Conservation (phyloP, 768 basidiomycete species). For the Pleurotus tuber-regium region DNA sequence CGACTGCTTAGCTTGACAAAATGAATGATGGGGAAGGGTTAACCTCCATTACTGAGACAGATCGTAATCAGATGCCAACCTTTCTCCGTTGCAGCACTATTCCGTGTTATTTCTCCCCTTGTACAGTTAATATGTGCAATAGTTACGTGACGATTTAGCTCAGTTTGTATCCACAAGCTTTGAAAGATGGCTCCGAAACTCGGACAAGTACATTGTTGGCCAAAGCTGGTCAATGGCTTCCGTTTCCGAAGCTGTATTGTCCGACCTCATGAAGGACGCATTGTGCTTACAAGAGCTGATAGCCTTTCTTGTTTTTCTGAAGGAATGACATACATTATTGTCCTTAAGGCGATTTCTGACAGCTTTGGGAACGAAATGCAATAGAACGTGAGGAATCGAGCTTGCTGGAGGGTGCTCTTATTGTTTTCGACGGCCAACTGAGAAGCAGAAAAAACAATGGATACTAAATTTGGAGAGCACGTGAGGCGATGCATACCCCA, state of each 20-base stretch:
- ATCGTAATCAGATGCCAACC: not conserved
- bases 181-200: not conserved
- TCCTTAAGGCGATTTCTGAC: not conserved
- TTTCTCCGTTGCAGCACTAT: not conserved
- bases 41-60: too few relatives aligned
- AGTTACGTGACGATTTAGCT: constrained; percentile 7
- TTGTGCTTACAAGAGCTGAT: not conserved
- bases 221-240: not conserved
- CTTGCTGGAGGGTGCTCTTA: not conserved
- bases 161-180: constrained; percentile 10
- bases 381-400: constrained; percentile 1
- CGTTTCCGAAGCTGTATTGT: not conserved
- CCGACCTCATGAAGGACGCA: not conserved
- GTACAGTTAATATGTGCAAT: not conserved
- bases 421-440: constrained; percentile 6
- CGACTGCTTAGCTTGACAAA: constrained; percentile 4
- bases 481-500: constrained; percentile 9
- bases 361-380: not conserved
- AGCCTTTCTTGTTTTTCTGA: constrained; percentile 1
- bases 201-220: not conserved
- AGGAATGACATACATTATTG: constrained; percentile 10
- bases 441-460: constrained; percentile 9
- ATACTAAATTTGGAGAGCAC: constrained; percentile 4
- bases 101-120: not conserved
- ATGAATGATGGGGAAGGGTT: too few relatives aligned